Conservation (phyloP, 441 rosid genomes). For the Adansonia grandidieri region DNA sequence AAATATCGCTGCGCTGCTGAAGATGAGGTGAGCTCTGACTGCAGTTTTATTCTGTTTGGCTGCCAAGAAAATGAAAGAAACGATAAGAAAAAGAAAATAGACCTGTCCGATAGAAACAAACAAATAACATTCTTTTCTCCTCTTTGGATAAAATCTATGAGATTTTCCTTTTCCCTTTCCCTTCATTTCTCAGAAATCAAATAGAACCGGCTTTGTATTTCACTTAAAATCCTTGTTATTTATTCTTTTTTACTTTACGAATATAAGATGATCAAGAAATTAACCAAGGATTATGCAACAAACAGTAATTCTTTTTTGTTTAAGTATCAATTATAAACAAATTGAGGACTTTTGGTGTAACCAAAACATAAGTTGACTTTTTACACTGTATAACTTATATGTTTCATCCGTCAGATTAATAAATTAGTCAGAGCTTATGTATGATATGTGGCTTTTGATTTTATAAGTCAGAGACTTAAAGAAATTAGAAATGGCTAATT, state of each 20-base stretch:
- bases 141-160: slow-evolving; percentile 18
- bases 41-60: neutral
- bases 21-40: slow-evolving; percentile 62
- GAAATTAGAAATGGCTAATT: slow-evolving; percentile 22
- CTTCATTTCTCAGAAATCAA: slow-evolving; percentile 2
- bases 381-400: neutral
- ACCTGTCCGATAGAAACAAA: neutral
- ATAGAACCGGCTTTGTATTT: neutral
- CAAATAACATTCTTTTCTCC: neutral
- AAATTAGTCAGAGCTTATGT: slow-evolving; percentile 9
- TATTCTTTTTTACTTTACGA: neutral
- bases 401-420: slow-evolving; percentile 1
- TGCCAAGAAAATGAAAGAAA: slow-evolving; percentile 16
- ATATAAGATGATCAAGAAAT: slow-evolving; percentile 19
- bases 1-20: slow-evolving; percentile 73
- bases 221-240: neutral
- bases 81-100: neutral
- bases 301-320: neutral
- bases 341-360: slow-evolving; percentile 7
- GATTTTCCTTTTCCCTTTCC: neutral
- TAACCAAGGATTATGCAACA: neutral
- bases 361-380: slow-evolving; percentile 26
- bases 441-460: slow-evolving; percentile 1
- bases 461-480: neutral
- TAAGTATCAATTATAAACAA: slow-evolving; percentile 4